Evolutionary conservation across 176 grass and related monocot genomes (phyloP), one percentile per base, ranked within the genome.

Genomic region (Eleusine coracana): DNA sequence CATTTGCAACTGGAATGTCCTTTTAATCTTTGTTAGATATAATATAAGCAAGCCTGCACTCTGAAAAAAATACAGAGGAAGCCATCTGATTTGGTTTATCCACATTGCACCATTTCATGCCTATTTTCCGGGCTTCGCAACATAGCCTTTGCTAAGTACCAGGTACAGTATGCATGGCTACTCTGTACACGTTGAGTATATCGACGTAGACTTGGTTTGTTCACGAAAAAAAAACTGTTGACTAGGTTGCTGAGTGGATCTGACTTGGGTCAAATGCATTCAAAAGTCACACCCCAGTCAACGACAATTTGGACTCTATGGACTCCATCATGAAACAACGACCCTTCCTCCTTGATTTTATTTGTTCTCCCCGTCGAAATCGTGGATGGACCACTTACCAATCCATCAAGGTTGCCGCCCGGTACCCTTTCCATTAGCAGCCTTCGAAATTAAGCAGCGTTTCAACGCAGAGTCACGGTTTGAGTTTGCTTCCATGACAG

Each of bases 401-500:
- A 42, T 23, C 44, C 48, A 46, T 29, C 14, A 16, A 58, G 54
- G 18, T 17, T 59, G 11, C 21, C 10, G 8, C 20, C 40, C n/a
- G 36, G 18, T 28, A 59, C n/a, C 36, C 54, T 67, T 28, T 67
- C 62, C 66, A 18, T 48, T 68, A 54, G 48, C 78, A 80, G 66
- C 49, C 50, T 48, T 38, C 38, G 36, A 70, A 42, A 58, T 58
- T 8, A 39, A 70, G 36, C 21, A 42, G 65, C 15, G 20, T 80
- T 56, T 59, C 45, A 45, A 81, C 38, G 54, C 28, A 5, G 36
- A 12, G 65, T 7, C 36, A 38, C 67, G 66, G 54, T 12, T 38
- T 67, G 16, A 21, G 6, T 66, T 63, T 84, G 52, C 9, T 61
- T 80, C 66, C 58, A 82, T 67, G 28, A 59, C 67, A 50, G 59